These are phyloP conservation scores for Glarea lozoyensis DNA, from an alignment of 495 filamentous ascomycete genomes.

Conservation along the genomic window DNA sequence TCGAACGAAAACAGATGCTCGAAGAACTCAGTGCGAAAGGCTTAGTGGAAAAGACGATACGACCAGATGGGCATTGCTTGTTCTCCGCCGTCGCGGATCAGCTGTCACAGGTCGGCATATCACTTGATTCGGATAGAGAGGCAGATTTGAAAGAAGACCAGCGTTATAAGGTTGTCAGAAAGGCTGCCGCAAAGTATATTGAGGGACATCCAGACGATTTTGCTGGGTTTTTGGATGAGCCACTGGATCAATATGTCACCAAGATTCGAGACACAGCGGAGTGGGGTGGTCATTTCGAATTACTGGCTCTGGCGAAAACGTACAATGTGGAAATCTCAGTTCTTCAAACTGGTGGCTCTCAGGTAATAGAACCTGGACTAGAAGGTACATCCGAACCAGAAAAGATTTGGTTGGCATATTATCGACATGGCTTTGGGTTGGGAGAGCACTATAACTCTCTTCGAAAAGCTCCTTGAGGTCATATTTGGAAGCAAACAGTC, in stretches of 20 bases:
- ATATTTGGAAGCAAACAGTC: not conserved
- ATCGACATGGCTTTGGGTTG: conserved; percentile 81
- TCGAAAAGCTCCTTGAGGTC: conserved; percentile 28
- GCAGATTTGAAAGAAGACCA: conserved; percentile 15
- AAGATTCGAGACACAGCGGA: conserved; percentile 85
- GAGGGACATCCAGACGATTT: conserved; percentile 41
- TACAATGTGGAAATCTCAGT: conserved; percentile 80
- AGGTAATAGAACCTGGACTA: conserved; percentile 53
- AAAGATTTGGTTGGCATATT: conserved; percentile 88
- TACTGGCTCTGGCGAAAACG: conserved; percentile 72
- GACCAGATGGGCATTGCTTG: conserved; percentile 91
- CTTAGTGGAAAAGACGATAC: conserved; percentile 69
- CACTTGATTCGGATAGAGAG: conserved; percentile 24
- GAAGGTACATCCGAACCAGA: conserved; percentile 24
- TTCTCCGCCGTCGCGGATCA: conserved; percentile 90
- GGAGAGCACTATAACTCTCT: conserved; percentile 98
- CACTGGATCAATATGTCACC: conserved; percentile 59
- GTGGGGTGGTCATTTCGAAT: conserved; percentile 92
- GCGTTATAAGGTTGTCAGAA: conserved; percentile 44
- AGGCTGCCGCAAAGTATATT: conserved; percentile 50
- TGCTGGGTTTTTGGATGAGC: conserved; percentile 73
- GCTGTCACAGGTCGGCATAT: conserved; percentile 39
- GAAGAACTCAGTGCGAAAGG: conserved; percentile 48
- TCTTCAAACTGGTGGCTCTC: conserved; percentile 72
- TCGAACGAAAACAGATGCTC: conserved; percentile 63